Percentiles rank a stretch among this genome's conserved stretches.
phyloP scores from a whole-genome alignment of 495 filamentous ascomycete species.

The Tuber aestivum region DNA sequence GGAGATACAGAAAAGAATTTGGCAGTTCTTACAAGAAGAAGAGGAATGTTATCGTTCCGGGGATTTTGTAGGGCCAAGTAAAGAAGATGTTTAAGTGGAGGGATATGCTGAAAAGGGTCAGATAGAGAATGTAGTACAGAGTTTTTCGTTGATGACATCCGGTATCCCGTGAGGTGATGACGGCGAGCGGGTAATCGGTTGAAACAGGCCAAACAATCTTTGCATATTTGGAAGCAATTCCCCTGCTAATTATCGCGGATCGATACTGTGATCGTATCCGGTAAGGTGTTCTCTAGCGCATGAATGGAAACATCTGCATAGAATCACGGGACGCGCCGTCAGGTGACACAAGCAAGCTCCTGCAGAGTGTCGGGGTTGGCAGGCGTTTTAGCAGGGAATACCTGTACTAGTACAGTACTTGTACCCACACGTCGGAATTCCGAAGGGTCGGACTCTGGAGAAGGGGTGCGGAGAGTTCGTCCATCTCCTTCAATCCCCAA shows the following conservation, averaged over 20 bases:
- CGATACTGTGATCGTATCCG: neutral
- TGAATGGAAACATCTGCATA: neutral
- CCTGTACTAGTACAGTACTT: constrained; percentile 8
- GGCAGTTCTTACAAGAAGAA: constrained; percentile 86
- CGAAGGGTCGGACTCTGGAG: neutral
- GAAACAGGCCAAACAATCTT: neutral
- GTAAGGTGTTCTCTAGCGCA: neutral
- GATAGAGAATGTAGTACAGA: neutral
- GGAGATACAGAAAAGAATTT: constrained; percentile 80
- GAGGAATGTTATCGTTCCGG: constrained; percentile 65
- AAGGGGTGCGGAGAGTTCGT: neutral
- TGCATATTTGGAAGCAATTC: neutral
- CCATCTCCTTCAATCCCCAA: too few relatives aligned
- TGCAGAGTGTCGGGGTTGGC: neutral
- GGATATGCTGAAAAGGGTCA: neutral
- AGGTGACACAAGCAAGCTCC: constrained; percentile 19
- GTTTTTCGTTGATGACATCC: neutral
- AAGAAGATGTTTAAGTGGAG: neutral
- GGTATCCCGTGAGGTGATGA: neutral
- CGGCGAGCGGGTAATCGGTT: neutral
- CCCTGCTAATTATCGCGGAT: neutral
- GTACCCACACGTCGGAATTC: constrained; percentile 3
- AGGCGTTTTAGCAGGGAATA: constrained; percentile 9
- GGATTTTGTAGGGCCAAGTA: constrained; percentile 44
- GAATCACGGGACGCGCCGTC: constrained; percentile 17